Percentiles rank a stretch among this genome's conserved stretches.
phyloP scores from a whole-genome alignment of 495 filamentous ascomycete species.

The Friedmanniomyces endolithicus region DNA sequence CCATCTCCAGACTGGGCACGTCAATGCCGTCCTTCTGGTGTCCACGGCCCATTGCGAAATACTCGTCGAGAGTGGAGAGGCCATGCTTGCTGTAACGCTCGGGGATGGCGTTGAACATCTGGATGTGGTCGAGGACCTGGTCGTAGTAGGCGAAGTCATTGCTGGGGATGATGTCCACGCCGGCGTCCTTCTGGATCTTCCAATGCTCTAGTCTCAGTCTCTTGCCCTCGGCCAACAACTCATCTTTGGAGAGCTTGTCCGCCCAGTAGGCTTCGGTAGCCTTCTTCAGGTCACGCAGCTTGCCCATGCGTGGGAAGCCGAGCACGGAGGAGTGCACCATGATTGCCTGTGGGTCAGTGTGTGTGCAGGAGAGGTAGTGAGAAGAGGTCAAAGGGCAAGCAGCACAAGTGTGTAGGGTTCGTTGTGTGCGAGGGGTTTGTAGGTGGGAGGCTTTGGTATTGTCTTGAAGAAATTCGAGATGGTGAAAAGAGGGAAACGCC shows the following conservation, averaged over 20 bases:
- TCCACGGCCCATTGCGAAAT: conserved; percentile 98
- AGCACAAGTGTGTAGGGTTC: too few species aligned
- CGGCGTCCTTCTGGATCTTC: conserved; percentile 97
- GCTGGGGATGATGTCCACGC: conserved; percentile 92
- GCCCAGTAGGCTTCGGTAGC: conserved; percentile 96
- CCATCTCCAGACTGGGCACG: conserved; percentile 94
- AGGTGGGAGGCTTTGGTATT: too few species aligned
- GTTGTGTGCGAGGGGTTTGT: too few species aligned
- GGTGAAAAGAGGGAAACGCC: too few species aligned
- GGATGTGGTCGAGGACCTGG: conserved; percentile 96
- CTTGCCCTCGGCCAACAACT: conserved; percentile 87
- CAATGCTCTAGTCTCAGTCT: conserved; percentile 90
- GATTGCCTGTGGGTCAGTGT: conserved; percentile 1
- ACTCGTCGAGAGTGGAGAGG: conserved; percentile 80
- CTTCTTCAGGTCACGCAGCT: conserved; percentile 98
- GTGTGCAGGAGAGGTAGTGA: not conserved
- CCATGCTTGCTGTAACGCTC: conserved; percentile 79
- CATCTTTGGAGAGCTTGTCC: conserved; percentile 78
- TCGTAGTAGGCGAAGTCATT: conserved; percentile 99
- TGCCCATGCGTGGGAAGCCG: conserved; percentile 90
- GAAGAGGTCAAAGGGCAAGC: not conserved
- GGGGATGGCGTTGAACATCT: conserved; percentile 88
- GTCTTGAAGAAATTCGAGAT: too few species aligned
- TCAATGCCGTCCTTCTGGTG: conserved; percentile 87
- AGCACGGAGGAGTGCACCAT: conserved; percentile 45